Conservation (phyloP, 805 yeast species). For the Lipomyces lipofer region DNA sequence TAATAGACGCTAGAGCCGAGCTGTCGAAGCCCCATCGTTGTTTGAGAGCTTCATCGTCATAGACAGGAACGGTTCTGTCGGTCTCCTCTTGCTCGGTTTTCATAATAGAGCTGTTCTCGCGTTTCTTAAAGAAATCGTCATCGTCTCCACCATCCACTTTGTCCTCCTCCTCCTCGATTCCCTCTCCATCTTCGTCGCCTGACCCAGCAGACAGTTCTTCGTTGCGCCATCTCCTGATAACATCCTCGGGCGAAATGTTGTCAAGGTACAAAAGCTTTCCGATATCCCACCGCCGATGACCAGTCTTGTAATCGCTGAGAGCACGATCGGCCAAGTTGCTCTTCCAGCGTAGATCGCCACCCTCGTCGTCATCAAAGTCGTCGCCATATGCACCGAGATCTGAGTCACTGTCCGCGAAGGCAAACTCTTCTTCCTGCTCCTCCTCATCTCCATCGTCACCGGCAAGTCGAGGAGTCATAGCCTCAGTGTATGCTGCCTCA, state of each 20-base stretch:
- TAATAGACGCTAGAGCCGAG: conserved; percentile 13
- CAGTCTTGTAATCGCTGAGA: conserved; percentile 55
- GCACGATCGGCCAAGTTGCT: conserved; percentile 51
- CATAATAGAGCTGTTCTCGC: conserved; percentile 33
- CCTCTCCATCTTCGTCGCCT: conserved; percentile 47
- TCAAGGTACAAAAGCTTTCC: conserved; percentile 78
- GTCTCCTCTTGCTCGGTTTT: conserved; percentile 19
- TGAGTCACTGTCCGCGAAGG: conserved; percentile 46
- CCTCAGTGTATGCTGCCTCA: conserved; percentile 10
- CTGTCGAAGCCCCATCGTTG: conserved; percentile 31
- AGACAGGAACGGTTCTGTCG: conserved; percentile 29
- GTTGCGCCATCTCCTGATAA: conserved; percentile 68
- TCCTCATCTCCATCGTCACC: conserved; percentile 38
- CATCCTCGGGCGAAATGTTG: conserved; percentile 73
- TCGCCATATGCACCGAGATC: conserved; percentile 47
- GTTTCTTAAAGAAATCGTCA: conserved; percentile 37
- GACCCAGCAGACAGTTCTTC: conserved; percentile 43
- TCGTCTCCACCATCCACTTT: conserved; percentile 28
- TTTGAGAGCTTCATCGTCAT: conserved; percentile 20
- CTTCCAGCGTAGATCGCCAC: conserved; percentile 38
- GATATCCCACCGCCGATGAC: conserved; percentile 69
- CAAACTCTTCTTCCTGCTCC: conserved; percentile 50
- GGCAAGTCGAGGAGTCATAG: not conserved
- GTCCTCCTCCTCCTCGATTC: conserved; percentile 37
- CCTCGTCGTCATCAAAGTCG: conserved; percentile 41